phyloP scores from a whole-genome alignment of 768 basidiomycete genomes.

The Russula olivacea region DNA sequence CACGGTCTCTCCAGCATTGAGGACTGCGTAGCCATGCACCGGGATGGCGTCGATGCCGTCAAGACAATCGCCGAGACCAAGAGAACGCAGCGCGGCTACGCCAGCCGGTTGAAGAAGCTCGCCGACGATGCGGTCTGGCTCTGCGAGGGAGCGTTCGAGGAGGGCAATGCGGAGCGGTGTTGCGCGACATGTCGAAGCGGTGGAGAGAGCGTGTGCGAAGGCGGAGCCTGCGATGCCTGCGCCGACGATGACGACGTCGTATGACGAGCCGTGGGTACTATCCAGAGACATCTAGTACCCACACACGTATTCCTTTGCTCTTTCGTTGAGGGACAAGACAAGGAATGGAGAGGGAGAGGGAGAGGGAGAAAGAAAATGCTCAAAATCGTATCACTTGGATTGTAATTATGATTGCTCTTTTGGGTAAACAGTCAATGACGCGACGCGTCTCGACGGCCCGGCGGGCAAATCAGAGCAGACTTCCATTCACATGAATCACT shows the following conservation, averaged over 20 bases:
- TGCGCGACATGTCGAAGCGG: conserved; percentile 36
- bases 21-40: conserved; percentile 81
- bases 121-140: conserved; percentile 96
- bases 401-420: no score
- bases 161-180: conserved; percentile 71
- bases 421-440: no score
- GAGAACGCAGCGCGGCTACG: conserved; percentile 59
- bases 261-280: conserved; percentile 32
- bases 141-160: conserved; percentile 84
- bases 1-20: conserved; percentile 59
- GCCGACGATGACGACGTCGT: conserved; percentile 85
- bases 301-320: neutral
- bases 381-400: no score
- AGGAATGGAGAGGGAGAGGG: neutral
- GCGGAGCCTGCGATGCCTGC: conserved; percentile 87
- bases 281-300: neutral
- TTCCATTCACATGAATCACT: neutral
- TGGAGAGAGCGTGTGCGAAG: conserved; percentile 71
- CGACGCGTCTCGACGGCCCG: no score
- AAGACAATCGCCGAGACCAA: conserved; percentile 72
- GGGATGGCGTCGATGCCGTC: conserved; percentile 86
- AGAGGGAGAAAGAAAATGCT: no score
- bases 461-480: no score
- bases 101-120: conserved; percentile 96
- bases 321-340: neutral